Conservation (phyloP, 768 basidiomycete genomes). For the Amanita brunnescens region DNA sequence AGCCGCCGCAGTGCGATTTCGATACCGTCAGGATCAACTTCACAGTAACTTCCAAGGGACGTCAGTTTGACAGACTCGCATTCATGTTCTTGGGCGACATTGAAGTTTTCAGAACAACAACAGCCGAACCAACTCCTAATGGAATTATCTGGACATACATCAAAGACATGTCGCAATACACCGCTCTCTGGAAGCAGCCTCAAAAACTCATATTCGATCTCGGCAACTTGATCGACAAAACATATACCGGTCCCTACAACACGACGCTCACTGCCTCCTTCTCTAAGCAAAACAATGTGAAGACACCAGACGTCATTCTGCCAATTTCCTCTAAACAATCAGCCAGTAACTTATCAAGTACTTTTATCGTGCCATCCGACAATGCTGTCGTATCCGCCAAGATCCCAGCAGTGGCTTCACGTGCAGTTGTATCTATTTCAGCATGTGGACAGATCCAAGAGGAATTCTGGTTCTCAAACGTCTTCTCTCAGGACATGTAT, state of each 20-base stretch:
- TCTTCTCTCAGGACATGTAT: neutral
- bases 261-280: constrained; percentile 4
- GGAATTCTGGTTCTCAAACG: constrained; percentile 5
- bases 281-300: neutral
- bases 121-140: constrained; percentile 5
- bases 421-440: constrained; percentile 2
- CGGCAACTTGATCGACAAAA: constrained; percentile 49
- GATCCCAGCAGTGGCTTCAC: neutral
- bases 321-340: constrained; percentile 1
- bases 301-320: constrained; percentile 1
- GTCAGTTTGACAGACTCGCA: constrained; percentile 65
- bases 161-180: constrained; percentile 54
- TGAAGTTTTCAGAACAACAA: constrained; percentile 25
- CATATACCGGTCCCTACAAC: constrained; percentile 52
- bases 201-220: constrained; percentile 53
- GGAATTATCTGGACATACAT: constrained; percentile 13
- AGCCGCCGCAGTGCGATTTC: constrained; percentile 16
- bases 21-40: constrained; percentile 58
- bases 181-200: constrained; percentile 42
- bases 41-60: constrained; percentile 71
- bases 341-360: neutral
- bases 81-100: constrained; percentile 72
- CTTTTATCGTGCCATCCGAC: neutral
- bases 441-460: constrained; percentile 1
- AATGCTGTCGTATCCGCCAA: neutral